Percentiles rank a stretch among this genome's conserved stretches.
These are phyloP conservation scores for Pyrus bretschneideri DNA, from an alignment of 306 rosid species.

Conservation along the genomic window DNA sequence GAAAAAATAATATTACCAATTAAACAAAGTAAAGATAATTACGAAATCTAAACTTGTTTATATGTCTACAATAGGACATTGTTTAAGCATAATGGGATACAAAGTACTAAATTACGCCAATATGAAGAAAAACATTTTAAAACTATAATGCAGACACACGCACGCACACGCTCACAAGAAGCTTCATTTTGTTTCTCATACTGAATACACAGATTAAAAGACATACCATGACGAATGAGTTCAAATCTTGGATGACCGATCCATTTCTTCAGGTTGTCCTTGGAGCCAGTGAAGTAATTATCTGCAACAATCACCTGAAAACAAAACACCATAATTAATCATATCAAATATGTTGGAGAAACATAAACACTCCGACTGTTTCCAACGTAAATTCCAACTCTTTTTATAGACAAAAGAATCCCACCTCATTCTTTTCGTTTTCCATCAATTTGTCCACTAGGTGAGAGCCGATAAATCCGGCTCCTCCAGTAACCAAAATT, in stretches of 20 bases:
- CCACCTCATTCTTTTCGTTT: slow-evolving; percentile 92
- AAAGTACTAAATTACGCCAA: background rate
- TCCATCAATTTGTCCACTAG: slow-evolving; percentile 95
- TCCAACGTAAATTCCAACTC: background rate
- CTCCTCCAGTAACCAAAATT: slow-evolving; percentile 95
- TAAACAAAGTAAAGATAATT: background rate
- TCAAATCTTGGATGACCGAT: slow-evolving; percentile 97
- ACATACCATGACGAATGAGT: slow-evolving; percentile 88
- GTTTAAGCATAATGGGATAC: background rate
- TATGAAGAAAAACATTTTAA: too few relatives aligned
- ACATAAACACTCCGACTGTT: background rate
- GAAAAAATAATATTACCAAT: background rate
- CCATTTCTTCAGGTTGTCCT: slow-evolving; percentile 91
- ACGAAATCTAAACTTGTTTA: background rate
- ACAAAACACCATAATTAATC: background rate
- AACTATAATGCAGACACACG: background rate
- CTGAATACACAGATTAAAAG: slow-evolving; percentile 2
- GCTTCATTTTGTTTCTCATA: background rate
- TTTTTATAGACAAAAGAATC: background rate
- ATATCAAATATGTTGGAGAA: background rate
- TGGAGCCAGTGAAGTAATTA: slow-evolving; percentile 91
- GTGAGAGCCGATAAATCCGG: slow-evolving; percentile 98
- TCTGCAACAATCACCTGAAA: slow-evolving; percentile 79
- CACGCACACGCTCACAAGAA: background rate
- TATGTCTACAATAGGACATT: background rate